A percentile compares a stretch with the other conserved stretches of the same genome.
Conservation (phyloP, 805 yeast genomes). For the Candida suzukii region DNA sequence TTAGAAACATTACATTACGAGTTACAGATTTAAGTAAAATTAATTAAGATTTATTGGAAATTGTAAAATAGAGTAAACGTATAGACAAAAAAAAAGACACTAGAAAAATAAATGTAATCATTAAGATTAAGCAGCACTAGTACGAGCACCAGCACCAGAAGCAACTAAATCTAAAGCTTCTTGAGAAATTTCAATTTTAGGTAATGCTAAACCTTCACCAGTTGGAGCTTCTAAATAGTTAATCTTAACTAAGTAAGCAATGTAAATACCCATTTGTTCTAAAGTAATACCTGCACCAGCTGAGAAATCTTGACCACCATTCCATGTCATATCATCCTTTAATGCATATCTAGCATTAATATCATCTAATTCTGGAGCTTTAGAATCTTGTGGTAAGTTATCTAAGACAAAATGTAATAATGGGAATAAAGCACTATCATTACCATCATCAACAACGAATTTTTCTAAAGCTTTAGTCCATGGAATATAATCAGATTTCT, state of each 20-base stretch:
- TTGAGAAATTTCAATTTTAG: conserved; percentile 45
- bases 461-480: conserved; percentile 78
- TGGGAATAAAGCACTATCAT: conserved; percentile 87
- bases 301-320: conserved; percentile 52
- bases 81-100: no score
- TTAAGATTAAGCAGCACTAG: conserved; percentile 48
- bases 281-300: conserved; percentile 70
- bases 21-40: no score
- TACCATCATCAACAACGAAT: conserved; percentile 64
- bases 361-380: conserved; percentile 95
- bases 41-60: no score
- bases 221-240: conserved; percentile 73
- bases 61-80: no score
- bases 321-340: conserved; percentile 48
- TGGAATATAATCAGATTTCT: conserved; percentile 55
- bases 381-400: conserved; percentile 81
- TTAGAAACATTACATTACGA: background rate
- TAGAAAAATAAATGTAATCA: background rate
- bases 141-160: conserved; percentile 71
- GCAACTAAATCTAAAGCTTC: conserved; percentile 52
- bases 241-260: conserved; percentile 70
- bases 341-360: conserved; percentile 69
- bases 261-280: conserved; percentile 63
- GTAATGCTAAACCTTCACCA: conserved; percentile 38
- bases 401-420: conserved; percentile 90